phyloP scores from a whole-genome alignment of 192 early-diverging fungal species.

The Gaertneriomyces sp. region DNA sequence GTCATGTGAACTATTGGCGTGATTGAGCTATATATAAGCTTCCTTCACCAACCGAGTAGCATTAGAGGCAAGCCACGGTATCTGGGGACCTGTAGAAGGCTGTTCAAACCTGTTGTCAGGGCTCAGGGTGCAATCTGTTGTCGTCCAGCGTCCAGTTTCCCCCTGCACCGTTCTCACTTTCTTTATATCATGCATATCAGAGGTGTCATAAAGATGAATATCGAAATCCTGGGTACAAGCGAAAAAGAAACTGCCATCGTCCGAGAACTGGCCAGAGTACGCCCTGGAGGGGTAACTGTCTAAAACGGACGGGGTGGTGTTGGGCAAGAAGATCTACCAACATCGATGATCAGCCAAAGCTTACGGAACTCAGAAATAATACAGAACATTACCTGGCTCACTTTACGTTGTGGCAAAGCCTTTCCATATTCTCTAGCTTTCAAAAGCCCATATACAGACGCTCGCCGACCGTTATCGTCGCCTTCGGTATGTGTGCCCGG shows the following conservation, averaged over 20 bases:
- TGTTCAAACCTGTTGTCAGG: conserved; percentile 39
- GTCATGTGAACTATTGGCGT: conserved; percentile 56
- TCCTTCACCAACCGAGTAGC: conserved; percentile 21
- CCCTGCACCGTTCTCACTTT: conserved; percentile 40
- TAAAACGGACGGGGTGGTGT: conserved; percentile 19
- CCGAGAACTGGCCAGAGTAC: conserved; percentile 54
- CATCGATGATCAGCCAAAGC: no score
- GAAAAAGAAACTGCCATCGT: conserved; percentile 51
- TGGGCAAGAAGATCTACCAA: conserved; percentile 16
- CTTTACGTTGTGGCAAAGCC: no score
- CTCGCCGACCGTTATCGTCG: no score
- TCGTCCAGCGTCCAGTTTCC: conserved; percentile 60
- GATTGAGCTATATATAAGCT: conserved; percentile 62
- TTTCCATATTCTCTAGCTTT: no score
- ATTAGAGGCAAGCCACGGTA: neutral
- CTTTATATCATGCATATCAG: conserved; percentile 37
- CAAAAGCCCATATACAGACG: no score
- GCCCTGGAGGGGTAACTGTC: conserved; percentile 31
- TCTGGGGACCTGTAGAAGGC: neutral
- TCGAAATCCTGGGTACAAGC: conserved; percentile 56
- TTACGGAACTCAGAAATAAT: no score
- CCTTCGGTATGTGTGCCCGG: no score
- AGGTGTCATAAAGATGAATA: conserved; percentile 58
- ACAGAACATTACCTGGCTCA: no score
- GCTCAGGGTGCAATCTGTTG: conserved; percentile 44